Evolutionary conservation across 2,329 filamentous ascomycete genomes (phyloP).

Genomic region (Bipolaris gigantea): DNA sequence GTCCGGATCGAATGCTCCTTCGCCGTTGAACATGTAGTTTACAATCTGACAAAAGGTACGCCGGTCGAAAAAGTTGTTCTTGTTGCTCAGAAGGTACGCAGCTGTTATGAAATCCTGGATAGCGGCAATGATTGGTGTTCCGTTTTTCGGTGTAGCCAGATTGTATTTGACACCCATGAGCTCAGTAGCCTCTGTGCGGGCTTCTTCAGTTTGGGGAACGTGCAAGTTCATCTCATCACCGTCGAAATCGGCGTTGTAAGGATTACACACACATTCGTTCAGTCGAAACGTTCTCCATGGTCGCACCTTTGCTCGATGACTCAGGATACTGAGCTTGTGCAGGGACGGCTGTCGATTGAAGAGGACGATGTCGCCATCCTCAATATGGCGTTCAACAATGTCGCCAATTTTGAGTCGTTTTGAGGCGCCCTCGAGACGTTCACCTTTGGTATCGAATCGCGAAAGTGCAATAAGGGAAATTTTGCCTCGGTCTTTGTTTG

Average conservation of each 20-base stretch:
- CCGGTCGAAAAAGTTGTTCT: slow-evolving; percentile 90
- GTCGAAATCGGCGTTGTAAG: slow-evolving; percentile 99
- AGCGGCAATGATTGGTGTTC: slow-evolving; percentile 96
- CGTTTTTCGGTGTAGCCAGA: slow-evolving; percentile 92
- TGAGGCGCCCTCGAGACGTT: slow-evolving; percentile 71
- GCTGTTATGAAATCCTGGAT: slow-evolving; percentile 99
- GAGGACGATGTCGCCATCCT: slow-evolving; percentile 92
- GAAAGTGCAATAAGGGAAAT: slow-evolving; percentile 65
- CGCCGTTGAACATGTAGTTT: slow-evolving; percentile 87
- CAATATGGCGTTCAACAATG: slow-evolving; percentile 88
- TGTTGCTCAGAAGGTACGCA: slow-evolving; percentile 85
- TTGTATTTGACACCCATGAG: slow-evolving; percentile 99
- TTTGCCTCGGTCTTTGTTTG: slow-evolving; percentile 59
- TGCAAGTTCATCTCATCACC: slow-evolving; percentile 99
- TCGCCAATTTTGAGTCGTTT: slow-evolving; percentile 79
- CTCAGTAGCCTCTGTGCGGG: slow-evolving; percentile 89
- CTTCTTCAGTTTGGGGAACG: slow-evolving; percentile 96
- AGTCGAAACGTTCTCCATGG: slow-evolving; percentile 95
- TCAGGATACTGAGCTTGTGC: slow-evolving; percentile 98
- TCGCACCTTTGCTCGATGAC: slow-evolving; percentile 87
- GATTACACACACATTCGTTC: slow-evolving; percentile 97
- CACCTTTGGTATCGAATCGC: slow-evolving; percentile 45
- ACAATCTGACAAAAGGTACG: slow-evolving; percentile 87
- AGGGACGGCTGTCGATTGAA: slow-evolving; percentile 98
- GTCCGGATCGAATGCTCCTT: slow-evolving; percentile 53